Percentiles rank a stretch among this genome's conserved stretches.
phyloP scores from a whole-genome alignment of 202 grass and related monocot genomes.

The Musa balbisiana region DNA sequence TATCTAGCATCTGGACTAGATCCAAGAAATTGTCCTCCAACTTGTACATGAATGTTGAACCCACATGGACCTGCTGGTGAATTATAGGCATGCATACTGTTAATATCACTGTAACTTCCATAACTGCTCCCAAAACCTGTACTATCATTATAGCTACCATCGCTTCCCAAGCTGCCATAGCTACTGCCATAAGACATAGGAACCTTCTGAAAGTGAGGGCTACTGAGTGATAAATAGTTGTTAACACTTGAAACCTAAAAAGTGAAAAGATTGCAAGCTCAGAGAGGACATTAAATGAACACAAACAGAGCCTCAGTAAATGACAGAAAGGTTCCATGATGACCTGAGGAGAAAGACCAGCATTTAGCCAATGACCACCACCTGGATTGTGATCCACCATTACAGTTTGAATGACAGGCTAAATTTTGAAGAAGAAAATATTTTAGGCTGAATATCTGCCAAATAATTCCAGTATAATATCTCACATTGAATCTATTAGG shows the following conservation, averaged over 20 bases:
- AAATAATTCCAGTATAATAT: neutral
- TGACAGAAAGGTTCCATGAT: neutral
- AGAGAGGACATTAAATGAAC: conserved; percentile 6
- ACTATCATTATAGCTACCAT: conserved; percentile 70
- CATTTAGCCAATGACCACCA: conserved; percentile 80
- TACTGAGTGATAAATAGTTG: conserved; percentile 50
- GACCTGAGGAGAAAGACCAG: conserved; percentile 97
- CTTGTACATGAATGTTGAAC: conserved; percentile 65
- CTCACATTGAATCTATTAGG: neutral
- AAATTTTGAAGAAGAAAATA: conserved; percentile 35
- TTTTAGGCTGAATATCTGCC: conserved; percentile 17
- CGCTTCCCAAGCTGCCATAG: conserved; percentile 64
- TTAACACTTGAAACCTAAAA: conserved; percentile 68
- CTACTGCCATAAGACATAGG: conserved; percentile 80
- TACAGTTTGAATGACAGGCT: conserved; percentile 72
- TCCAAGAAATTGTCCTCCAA: conserved; percentile 68
- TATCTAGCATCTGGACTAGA: conserved; percentile 80
- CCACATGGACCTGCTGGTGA: conserved; percentile 60
- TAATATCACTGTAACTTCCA: conserved; percentile 31
- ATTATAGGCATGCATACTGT: conserved; percentile 52
- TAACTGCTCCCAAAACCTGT: conserved; percentile 21
- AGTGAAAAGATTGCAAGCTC: conserved; percentile 25
- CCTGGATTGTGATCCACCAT: conserved; percentile 95
- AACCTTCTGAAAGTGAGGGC: conserved; percentile 46
- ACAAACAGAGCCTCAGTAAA: neutral